Conservation (phyloP, 2,329 filamentous ascomycete genomes). For the Hymenoscyphus fructigenus region DNA sequence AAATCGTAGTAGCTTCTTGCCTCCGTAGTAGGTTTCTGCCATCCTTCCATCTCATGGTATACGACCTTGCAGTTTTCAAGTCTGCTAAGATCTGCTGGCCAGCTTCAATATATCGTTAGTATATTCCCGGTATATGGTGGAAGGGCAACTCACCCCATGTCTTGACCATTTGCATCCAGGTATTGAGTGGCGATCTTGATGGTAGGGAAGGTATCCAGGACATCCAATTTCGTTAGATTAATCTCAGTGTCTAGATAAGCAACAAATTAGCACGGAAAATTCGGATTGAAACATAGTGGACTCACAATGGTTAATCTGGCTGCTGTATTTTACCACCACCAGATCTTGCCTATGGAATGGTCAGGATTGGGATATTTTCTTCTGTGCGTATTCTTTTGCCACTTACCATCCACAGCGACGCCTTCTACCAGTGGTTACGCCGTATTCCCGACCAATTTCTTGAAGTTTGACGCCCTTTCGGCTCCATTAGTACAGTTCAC, state of each 20-base stretch:
- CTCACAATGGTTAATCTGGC: conserved; percentile 15
- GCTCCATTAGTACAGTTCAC: not conserved
- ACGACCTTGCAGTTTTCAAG: conserved; percentile 61
- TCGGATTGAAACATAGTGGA: not conserved
- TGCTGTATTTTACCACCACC: conserved; percentile 42
- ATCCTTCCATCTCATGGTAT: conserved; percentile 69
- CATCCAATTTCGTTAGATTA: conserved; percentile 64
- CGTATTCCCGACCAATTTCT: conserved; percentile 45
- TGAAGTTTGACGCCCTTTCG: conserved; percentile 46
- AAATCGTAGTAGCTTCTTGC: conserved; percentile 61
- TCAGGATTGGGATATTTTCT: not conserved
- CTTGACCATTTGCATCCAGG: conserved; percentile 34
- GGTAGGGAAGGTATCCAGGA: conserved; percentile 71
- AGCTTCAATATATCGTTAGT: conserved; percentile 1
- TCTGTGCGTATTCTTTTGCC: not conserved
- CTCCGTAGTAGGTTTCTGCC: conserved; percentile 61
- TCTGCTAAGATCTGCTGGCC: conserved; percentile 52
- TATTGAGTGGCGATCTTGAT: conserved; percentile 77
- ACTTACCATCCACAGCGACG: conserved; percentile 56
- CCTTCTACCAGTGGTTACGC: conserved; percentile 49
- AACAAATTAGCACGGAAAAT: not conserved
- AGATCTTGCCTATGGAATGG: conserved; percentile 43
- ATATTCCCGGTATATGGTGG: too few species aligned
- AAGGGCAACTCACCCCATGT: conserved; percentile 9
- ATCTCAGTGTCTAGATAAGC: conserved; percentile 30